A percentile compares a stretch with the other conserved stretches of the same genome.
These are phyloP conservation scores for Cladochytrium tenue DNA, from an alignment of 371 early-diverging fungal species.

Conservation along the genomic window DNA sequence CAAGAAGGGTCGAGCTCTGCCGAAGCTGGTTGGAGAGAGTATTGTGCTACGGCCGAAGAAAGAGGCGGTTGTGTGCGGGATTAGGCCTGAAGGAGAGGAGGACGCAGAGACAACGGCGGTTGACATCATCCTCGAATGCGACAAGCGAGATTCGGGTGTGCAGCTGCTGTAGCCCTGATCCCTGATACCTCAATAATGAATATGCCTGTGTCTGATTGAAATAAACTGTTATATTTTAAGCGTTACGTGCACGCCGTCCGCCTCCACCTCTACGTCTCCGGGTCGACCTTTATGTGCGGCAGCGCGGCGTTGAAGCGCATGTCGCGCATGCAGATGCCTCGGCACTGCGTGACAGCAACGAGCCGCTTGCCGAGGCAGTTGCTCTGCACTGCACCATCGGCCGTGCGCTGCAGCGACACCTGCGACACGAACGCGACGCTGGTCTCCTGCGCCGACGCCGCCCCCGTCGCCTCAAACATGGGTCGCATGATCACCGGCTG, in stretches of 20 bases:
- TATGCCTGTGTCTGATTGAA: conserved; percentile 74
- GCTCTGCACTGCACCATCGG: conserved; percentile 34
- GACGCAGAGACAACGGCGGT: too few relatives aligned
- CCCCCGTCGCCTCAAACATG: conserved; percentile 75
- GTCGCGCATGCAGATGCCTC: conserved; percentile 75
- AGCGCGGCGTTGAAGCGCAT: conserved; percentile 79
- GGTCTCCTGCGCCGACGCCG: conserved; percentile 52
- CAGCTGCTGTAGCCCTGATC: too few relatives aligned
- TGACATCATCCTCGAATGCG: too few relatives aligned
- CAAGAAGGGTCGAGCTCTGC: too few relatives aligned
- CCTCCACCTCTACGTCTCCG: conserved; percentile 86
- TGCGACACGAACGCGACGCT: conserved; percentile 80
- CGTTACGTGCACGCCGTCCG: conserved; percentile 70
- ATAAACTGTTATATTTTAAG: conserved; percentile 72
- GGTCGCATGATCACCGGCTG: conserved; percentile 82
- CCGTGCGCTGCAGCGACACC: conserved; percentile 63
- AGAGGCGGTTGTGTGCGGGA: too few relatives aligned
- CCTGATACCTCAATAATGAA: too few relatives aligned
- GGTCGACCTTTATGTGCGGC: conserved; percentile 81
- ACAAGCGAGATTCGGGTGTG: too few relatives aligned
- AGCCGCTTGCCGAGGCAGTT: conserved; percentile 71
- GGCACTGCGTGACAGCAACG: conserved; percentile 74
- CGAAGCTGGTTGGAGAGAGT: too few relatives aligned
- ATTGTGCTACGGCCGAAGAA: too few relatives aligned
- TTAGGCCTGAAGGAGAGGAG: too few relatives aligned